These are phyloP conservation scores for Dactylonectria macrodidyma DNA, from an alignment of 2,329 filamentous ascomycete species.

Conservation along the genomic window DNA sequence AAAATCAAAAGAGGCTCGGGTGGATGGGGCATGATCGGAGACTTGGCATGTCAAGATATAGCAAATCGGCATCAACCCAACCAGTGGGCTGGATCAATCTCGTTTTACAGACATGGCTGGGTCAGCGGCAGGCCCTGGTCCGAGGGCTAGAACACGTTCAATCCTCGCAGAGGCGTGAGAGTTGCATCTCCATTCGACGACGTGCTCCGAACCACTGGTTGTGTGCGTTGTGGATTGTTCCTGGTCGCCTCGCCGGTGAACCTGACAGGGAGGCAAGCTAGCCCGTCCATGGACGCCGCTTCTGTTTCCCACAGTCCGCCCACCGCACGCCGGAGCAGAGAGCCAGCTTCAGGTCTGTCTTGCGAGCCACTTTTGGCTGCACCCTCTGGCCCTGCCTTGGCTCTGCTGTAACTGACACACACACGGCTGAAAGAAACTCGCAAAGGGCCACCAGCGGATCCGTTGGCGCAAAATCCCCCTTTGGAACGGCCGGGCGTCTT, in stretches of 20 bases:
- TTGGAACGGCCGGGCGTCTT: too few species aligned
- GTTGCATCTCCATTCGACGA: conserved; percentile 4
- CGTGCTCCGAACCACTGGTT: conserved; percentile 4
- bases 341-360: conserved; percentile 1
- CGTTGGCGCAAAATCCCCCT: too few species aligned
- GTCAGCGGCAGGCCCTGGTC: neutral
- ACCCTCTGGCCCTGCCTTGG: neutral
- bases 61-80: conserved; percentile 2
- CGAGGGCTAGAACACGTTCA: conserved; percentile 1
- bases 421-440: neutral
- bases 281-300: conserved; percentile 7
- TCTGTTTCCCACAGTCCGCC: neutral
- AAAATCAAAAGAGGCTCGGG: conserved; percentile 26
- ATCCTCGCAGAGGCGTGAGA: neutral
- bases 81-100: conserved; percentile 2
- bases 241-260: conserved; percentile 15
- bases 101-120: neutral
- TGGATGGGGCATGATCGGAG: neutral
- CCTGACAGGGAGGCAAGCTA: conserved; percentile 17
- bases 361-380: neutral
- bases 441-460: neutral
- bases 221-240: conserved; percentile 2
- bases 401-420: neutral
- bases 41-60: conserved; percentile 20
- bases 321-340: neutral